Conservation (phyloP, 2,329 filamentous ascomycete species). For the Colletotrichum cereale region DNA sequence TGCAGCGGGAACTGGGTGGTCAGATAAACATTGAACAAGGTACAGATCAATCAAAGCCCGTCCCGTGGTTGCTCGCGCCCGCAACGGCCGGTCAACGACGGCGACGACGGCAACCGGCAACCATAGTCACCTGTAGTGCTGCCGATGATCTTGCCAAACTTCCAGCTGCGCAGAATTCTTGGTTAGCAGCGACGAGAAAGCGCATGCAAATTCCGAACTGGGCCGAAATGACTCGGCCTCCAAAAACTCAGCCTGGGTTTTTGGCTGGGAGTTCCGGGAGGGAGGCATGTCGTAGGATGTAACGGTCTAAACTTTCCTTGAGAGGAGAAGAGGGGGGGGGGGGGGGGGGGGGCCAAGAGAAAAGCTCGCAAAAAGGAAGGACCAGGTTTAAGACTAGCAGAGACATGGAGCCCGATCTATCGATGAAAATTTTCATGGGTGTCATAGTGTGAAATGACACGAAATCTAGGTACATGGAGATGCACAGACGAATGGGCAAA, state of each 20-base stretch:
- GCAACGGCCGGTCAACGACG: not conserved
- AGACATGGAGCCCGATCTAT: constrained; percentile 21
- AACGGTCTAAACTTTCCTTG: constrained; percentile 10
- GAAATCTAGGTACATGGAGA: constrained; percentile 2
- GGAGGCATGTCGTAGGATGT: constrained; percentile 12
- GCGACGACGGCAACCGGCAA: too few species aligned
- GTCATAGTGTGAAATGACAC: not conserved
- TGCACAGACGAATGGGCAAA: not conserved
- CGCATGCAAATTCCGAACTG: constrained; percentile 13
- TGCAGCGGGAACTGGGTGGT: constrained; percentile 23
- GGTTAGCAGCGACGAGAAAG: not conserved
- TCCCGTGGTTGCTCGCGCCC: not conserved
- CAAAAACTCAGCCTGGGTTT: constrained; percentile 2
- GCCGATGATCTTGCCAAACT: not conserved
- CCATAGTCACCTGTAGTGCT: not conserved
- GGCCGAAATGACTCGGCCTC: constrained; percentile 32
- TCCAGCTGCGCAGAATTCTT: not conserved
- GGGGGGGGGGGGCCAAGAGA: not conserved
- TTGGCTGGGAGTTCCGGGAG: constrained; percentile 1
- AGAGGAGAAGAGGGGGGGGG: not conserved
- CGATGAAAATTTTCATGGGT: constrained; percentile 19
- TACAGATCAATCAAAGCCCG: not conserved
- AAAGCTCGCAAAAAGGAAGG: constrained; percentile 4
- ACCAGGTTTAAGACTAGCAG: not conserved
- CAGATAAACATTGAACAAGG: constrained; percentile 36